Base-by-base conservation (phyloP, 192 early-diverging fungal species). In the Backusella parvicylindrica region DNA sequence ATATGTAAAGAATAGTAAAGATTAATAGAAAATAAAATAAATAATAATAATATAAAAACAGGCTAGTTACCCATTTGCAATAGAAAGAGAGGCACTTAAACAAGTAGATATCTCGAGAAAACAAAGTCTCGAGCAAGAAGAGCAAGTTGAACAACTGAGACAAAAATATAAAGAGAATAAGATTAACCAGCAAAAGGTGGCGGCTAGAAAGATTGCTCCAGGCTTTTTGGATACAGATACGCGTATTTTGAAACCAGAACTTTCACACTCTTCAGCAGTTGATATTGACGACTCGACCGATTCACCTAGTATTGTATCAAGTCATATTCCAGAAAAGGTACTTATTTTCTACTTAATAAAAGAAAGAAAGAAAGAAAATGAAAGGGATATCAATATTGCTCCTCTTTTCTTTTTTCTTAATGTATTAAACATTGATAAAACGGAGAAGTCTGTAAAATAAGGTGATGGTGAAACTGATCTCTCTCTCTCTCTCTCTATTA, bases 191-290 rank as follows among this genome's bases (percentile, higher is more conserved):
- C 77, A 84, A 41, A 88, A 91, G 56, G 81, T 71, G 16, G 70
- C 77, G 30, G 88, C 89, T 47, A 69, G 88, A 21, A 89, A 88
- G 79, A 87, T 90, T 69, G 88, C 90, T 0, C 90, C 90, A 21
- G 90, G 90, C 8, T 86, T 90, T 72, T 53, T 89, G 71, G 88
- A 89, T 70, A 87, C 86, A 23, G 86, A 86, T 68, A 76, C 82
- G 9, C 77, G 86, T 16, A 87, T 91, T 65, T 71, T 91, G 36
- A 86, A 86, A 9, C 75, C 75, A n/a, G 40, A 76, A 53, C 75
- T 3, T 7, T 21, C 50, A 30, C 21, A 72, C 18, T 30, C 16
- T 36, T 72, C 71, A 36, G 1, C 53, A 11, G 11, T 26, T 11
- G 68, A 41, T 21, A 3, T 3, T 9, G 41, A 70, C 16, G 41